Base-by-base conservation (phyloP, 75 land plant species). In the Cupressus sempervirens region DNA sequence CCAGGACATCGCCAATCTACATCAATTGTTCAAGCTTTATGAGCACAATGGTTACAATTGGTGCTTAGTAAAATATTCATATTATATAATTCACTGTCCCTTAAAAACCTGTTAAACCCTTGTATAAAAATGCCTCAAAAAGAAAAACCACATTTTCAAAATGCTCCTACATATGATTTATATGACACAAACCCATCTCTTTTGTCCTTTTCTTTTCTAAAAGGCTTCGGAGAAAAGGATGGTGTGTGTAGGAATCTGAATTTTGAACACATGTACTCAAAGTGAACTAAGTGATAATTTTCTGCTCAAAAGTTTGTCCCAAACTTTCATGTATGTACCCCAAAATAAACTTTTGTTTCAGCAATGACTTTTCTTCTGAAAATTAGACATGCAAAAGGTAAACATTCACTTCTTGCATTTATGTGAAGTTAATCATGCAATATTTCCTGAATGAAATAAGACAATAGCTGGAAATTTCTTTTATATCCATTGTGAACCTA, bases 1-100 rank as follows among this genome's bases (percentile, higher is more conserved):
- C 92, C 43, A 84, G 92, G 87, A 97, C 93, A 91, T 97, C 99
- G 34, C 96, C 96, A 84, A 90, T 80, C 99, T 97, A 88, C 46
- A 82, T 7, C 79, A 85, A 29, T 83, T 83, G 56, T 34, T 67
- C 85, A 11, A 54, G 84, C 6, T 9, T 83, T 41, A 73, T 79
- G 38, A 84, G 8, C 70, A 81, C 46, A 41, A 41, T 43, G 0
- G 8, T 7, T 43, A 77, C 0, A 77, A 2, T 77, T 26, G 8
- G 9, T 23, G 43, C 36, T 18, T 77, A 26, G 26, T 10, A 43
- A 41, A 0, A 8, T 23, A 77, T 43, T 77, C 48, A 5, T 20
- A 77, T 20, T 43, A 26, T 6, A 35, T 23, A 26, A 77, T 26
- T 75, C 77, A 18, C 36, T 77, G 46, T 77, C 29, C 16, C 79